A percentile compares a stretch with the other conserved stretches of the same genome.
phyloP scores from a whole-genome alignment of 2,329 filamentous ascomycete genomes.

The Byssoonygena ceratinophila region DNA sequence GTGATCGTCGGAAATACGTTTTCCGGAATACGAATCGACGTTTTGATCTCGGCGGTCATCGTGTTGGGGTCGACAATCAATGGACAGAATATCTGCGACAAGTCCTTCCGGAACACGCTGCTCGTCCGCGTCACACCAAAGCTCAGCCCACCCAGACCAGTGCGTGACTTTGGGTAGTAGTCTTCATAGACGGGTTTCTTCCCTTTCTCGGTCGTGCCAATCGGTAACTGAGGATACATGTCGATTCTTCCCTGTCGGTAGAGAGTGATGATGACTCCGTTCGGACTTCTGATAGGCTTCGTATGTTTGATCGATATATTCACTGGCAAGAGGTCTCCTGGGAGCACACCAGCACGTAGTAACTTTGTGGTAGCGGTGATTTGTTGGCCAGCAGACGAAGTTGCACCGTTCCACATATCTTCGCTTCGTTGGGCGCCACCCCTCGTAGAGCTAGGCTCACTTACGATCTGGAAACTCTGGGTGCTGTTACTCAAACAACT shows the following conservation, averaged over 20 bases:
- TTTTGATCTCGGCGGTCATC: conserved; percentile 67
- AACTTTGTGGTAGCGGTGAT: conserved; percentile 82
- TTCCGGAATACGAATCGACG: conserved; percentile 75
- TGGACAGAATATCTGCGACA: conserved; percentile 78
- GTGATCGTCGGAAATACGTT: conserved; percentile 87
- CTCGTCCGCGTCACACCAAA: conserved; percentile 76
- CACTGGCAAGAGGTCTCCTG: conserved; percentile 72
- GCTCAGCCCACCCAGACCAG: conserved; percentile 74
- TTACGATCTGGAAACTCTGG: conserved; percentile 45
- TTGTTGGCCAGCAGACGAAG: conserved; percentile 56
- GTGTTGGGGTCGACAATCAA: conserved; percentile 76
- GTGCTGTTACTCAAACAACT: conserved; percentile 58
- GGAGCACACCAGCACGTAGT: conserved; percentile 68
- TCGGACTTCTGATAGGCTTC: conserved; percentile 78
- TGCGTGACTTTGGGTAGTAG: conserved; percentile 76
- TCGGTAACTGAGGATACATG: conserved; percentile 54
- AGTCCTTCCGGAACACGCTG: conserved; percentile 89
- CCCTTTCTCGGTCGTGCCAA: conserved; percentile 52
- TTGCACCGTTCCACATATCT: conserved; percentile 41
- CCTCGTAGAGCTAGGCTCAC: conserved; percentile 33
- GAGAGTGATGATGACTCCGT: conserved; percentile 84
- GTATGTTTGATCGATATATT: conserved; percentile 76
- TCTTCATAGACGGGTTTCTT: conserved; percentile 67
- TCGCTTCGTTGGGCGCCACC: conserved; percentile 36
- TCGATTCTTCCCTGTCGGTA: conserved; percentile 88